Evolutionary conservation across 176 grass and related monocot genomes (phyloP).

Genomic region (Lolium perenne): DNA sequence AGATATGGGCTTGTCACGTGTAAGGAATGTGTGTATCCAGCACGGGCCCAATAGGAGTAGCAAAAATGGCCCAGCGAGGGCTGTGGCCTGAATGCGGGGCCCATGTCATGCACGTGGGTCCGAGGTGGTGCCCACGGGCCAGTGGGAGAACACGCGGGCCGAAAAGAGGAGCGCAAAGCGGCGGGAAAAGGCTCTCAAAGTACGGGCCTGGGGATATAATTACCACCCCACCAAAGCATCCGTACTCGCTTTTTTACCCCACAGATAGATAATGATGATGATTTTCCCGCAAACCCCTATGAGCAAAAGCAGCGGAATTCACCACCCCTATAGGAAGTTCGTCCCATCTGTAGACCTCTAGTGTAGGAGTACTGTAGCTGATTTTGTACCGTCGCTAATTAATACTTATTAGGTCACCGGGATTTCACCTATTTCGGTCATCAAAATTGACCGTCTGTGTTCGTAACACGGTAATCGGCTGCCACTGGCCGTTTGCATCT

Average conservation of each 20-base stretch:
- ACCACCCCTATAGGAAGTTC: neutral
- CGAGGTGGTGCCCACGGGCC: neutral
- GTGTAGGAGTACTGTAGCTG: too few species aligned
- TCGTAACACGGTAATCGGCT: too few species aligned
- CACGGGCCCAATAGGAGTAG: neutral
- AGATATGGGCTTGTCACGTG: neutral
- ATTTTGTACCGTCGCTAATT: too few species aligned
- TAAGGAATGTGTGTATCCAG: too few species aligned
- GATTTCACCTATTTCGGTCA: too few species aligned
- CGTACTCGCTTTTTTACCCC: constrained; percentile 34
- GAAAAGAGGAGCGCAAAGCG: constrained; percentile 38
- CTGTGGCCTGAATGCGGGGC: neutral
- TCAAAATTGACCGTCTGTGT: too few species aligned
- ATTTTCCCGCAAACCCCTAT: neutral
- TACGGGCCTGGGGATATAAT: constrained; percentile 53
- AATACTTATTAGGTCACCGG: too few species aligned
- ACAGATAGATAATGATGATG: neutral
- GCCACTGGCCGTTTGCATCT: too few species aligned
- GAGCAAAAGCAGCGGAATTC: neutral
- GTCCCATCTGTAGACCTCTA: neutral
- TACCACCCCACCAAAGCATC: neutral
- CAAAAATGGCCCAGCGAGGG: neutral
- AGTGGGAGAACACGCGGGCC: neutral
- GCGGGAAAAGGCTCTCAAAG: constrained; percentile 58
- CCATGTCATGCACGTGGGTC: neutral